Percentiles rank a stretch among this genome's conserved stretches.
phyloP scores from a whole-genome alignment of 164 flowering plant genomes.

The Magnolia kwangsiensis region DNA sequence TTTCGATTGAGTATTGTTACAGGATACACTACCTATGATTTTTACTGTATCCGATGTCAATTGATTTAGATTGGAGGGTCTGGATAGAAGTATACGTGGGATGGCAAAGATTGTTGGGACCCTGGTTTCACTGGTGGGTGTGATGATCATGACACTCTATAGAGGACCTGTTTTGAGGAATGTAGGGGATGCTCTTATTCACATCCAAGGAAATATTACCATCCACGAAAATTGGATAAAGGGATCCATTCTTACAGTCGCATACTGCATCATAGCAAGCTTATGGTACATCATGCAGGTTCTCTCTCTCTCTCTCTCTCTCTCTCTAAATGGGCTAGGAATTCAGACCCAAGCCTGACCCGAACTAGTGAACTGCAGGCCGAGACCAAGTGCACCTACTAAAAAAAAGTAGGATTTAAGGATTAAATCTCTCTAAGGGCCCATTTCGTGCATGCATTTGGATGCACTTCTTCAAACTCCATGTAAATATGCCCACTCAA shows the following conservation, averaged over 20 bases:
- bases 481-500: too few species aligned
- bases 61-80: conserved; percentile 47
- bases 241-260: conserved; percentile 62
- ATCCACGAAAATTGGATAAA: conserved; percentile 66
- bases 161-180: conserved; percentile 54
- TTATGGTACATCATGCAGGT: conserved; percentile 87
- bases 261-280: conserved; percentile 75
- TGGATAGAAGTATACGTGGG: conserved; percentile 49
- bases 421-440: neutral
- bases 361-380: too few species aligned
- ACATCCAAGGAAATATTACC: conserved; percentile 30
- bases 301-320: neutral
- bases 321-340: neutral
- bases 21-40: too few species aligned
- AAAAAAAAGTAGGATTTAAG: neutral
- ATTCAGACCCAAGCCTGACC: neutral
- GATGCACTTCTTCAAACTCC: too few species aligned
- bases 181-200: conserved; percentile 42
- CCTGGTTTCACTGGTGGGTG: conserved; percentile 67
- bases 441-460: too few species aligned
- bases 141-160: conserved; percentile 67
- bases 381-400: too few species aligned
- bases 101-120: conserved; percentile 71
- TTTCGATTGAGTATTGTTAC: too few species aligned
- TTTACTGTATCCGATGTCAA: too few species aligned